A percentile compares a stretch with the other conserved stretches of the same genome.
Conservation (phyloP, 2,329 filamentous ascomycete species). For the Neurospora sp. region DNA sequence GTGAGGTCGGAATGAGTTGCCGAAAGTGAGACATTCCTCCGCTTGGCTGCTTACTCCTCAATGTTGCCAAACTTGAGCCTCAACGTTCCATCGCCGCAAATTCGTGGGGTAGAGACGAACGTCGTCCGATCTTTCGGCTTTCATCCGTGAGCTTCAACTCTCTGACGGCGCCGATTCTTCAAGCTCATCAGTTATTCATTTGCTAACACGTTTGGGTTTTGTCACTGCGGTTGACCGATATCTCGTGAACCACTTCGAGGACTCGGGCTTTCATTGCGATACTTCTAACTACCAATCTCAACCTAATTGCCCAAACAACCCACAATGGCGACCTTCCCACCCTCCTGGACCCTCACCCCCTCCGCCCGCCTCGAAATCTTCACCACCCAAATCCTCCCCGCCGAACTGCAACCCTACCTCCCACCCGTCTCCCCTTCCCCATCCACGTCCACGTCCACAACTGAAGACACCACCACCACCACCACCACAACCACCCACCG, state of each 20-base stretch:
- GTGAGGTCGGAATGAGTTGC: background rate
- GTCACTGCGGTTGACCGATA: background rate
- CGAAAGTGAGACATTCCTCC: background rate
- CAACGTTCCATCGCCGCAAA: background rate
- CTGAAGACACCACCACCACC: background rate
- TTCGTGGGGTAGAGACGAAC: background rate
- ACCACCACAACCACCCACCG: too few species aligned
- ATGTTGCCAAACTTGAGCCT: background rate
- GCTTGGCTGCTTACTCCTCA: background rate
- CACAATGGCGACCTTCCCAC: conserved; percentile 3
- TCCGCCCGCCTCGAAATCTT: conserved; percentile 9
- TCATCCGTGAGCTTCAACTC: background rate
- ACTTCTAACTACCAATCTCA: conserved; percentile 18
- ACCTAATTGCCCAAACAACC: background rate
- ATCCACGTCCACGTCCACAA: background rate
- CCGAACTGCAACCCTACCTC: conserved; percentile 22
- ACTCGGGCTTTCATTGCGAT: background rate
- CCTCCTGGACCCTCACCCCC: conserved; percentile 11
- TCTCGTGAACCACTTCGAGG: background rate
- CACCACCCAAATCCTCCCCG: conserved; percentile 18
- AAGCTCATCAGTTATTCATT: background rate
- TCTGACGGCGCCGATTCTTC: background rate
- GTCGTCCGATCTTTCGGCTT: background rate
- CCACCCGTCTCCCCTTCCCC: background rate
- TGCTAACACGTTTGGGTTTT: background rate